Evolutionary conservation across 441 rosid species (phyloP).

Genomic region (Oxalis stricta): DNA sequence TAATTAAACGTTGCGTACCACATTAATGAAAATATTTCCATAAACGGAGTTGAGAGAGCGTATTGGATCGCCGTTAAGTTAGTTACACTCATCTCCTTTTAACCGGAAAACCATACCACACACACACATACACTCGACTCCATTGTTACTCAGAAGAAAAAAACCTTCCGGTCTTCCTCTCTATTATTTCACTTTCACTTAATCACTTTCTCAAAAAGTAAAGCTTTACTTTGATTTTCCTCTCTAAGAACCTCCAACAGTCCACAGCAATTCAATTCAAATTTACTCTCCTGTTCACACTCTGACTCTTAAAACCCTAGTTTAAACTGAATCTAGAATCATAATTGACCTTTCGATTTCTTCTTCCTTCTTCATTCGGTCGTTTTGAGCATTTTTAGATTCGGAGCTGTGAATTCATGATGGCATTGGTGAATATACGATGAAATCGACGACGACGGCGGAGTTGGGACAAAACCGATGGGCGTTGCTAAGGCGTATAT

Average conservation of each 20-base stretch:
- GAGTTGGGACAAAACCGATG: constrained; percentile 22
- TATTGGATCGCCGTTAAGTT: not conserved
- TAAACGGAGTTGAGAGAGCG: not conserved
- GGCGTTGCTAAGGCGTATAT: constrained; percentile 46
- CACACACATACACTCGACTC: too few relatives aligned
- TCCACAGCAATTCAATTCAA: too few relatives aligned
- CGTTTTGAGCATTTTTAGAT: not conserved
- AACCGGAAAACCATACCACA: not conserved
- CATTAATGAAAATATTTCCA: not conserved
- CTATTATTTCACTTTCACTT: too few relatives aligned
- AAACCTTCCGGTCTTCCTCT: too few relatives aligned
- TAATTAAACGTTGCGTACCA: too few relatives aligned
- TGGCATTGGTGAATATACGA: constrained; percentile 25
- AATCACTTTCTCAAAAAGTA: too few relatives aligned
- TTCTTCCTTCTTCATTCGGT: not conserved
- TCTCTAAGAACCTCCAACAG: too few relatives aligned
- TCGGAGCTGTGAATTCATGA: not conserved
- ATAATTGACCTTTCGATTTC: not conserved
- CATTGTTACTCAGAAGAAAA: too few relatives aligned
- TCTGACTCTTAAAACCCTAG: too few relatives aligned
- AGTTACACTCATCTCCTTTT: constrained; percentile 5
- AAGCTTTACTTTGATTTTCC: too few relatives aligned
- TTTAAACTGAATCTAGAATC: too few relatives aligned
- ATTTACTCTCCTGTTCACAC: too few relatives aligned
- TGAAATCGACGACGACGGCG: constrained; percentile 24